Base-by-base conservation (phyloP, 106 monocot genomes). In the Apostasia ramifera region DNA sequence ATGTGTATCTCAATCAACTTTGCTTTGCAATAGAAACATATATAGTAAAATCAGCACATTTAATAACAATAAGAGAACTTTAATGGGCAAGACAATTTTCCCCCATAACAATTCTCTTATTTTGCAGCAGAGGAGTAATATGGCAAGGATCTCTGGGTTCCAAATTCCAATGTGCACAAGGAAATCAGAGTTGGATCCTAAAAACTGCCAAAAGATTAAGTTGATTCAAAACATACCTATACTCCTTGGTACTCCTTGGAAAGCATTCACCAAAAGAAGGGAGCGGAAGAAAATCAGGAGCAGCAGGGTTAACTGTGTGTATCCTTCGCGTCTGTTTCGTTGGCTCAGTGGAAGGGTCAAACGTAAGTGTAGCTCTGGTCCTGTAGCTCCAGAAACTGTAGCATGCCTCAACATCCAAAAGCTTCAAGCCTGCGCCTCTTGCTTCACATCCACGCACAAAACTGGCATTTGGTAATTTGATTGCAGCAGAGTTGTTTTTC, bases 171-270 rank as follows among this genome's bases (percentile, higher is more conserved):
- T 26, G 26, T 26, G 26, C 26, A 26, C 26, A 26, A 26, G 26
- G 26, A 26, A 26, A 26, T 26, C 26, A 26, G 26, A 26, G 26
- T 26, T 26, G 26, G 26, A 26, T 26, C 26, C 26, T 26, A 26
- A 26, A 26, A 26, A 26, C 26, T 26, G 26, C 26, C 26, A 66
- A 66, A 13, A 52, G 43, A 49, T 38, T 43, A 64, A 58, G 2
- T 7, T 62, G 62, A 62, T 62, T 0, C 10, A 14, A 60, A 14
- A 55, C 72, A 65, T 86, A 67, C 95, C 78, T 89, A 63, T 50
- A 74, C 77, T 95, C 95, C 71, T 95, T 95, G 8, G 95, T 86
- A 59, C 95, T 95, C 72, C 80, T 86, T 5, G 95, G 95, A 72
- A 95, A 95, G 74, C 95, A 95, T 63, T 95, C 82, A 71, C 82